Base-by-base conservation (phyloP, 441 rosid genomes). In the Breynia disticha region DNA sequence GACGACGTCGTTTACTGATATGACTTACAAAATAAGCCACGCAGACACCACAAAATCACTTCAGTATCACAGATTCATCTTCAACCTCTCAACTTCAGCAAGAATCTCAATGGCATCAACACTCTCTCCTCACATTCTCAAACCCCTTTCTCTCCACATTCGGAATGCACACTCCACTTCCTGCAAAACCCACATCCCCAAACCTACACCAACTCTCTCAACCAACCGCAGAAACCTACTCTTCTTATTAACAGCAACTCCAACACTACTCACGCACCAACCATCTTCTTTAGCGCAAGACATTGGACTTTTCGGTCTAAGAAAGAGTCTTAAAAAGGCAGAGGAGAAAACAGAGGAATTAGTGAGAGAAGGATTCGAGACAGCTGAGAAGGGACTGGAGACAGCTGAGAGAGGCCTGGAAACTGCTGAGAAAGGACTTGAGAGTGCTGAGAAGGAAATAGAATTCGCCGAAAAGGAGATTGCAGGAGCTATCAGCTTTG, bases 231-330 rank as follows among this genome's bases (percentile, higher is more conserved):
- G 98, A 64, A 63, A 75, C 50, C 65, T 85, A 9, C 70, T 82
- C 32, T 68, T 79, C 63, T 67, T 78, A 3, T 37, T 82, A 14
- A 75, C 95, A 11, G 73, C 84, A 22, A 60, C 78, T 16, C 79
- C 87, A 46, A 74, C 76, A 20, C 46, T 80, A 44, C 55, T 74
- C 0, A 66, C 48, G 0, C 42, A 67, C 53, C 80, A 73, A 56
- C 52, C 65, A 28, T 56, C 69, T 11, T 74, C 93, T 2, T 43
- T 48, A 53, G 96, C 96, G 16, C 59, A 67, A 72, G 75, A 83
- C 61, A 90, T 90, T 24, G 79, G 79, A 16, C 69, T 87, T 11
- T 90, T 90, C 60, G 98, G 96, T 2, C 66, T 90, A 48, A 72
- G 83, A 76, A 91, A 75, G 82, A 87, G 77, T 68, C 72, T 87